Base-by-base conservation (phyloP, 495 filamentous ascomycete species). In the Xylaria longipes region DNA sequence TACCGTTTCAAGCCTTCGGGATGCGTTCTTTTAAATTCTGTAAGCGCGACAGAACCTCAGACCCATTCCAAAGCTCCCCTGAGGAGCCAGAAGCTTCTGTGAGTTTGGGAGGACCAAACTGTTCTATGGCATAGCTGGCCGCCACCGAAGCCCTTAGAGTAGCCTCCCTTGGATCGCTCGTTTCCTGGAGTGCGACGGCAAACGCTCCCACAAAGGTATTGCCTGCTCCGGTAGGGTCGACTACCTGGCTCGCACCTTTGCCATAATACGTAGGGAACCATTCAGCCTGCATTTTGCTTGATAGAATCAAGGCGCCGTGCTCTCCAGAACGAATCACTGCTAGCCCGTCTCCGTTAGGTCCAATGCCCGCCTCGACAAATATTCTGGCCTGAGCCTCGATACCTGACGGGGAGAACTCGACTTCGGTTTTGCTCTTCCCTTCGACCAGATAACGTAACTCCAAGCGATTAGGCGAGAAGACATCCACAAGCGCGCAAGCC, bases 391-490 rank as follows among this genome's bases (percentile, higher is more conserved):
- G 57, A 25, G 64, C 62, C 58, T 83, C 81, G 41, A 84, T 76
- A 17, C 33, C 65, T 17, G 54, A 60, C 12, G 17, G 66, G 15
- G 66, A 45, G 41, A 69, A 69, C 0, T 22, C 9, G 48, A 56
- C 73, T 27, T 76, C 68, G 6, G 75, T 31, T 5, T 27, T n/a
- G 43, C 50, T 29, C 52, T 66, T 68, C 1, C 69, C 70, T 1
- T 68, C 66, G 50, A 78, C 79, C 0, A 82, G 56, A 6, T 9
- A 56, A 11, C 68, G 72, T 22, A 84, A 64, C 54, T 84, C 82
- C 27, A 81, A 48, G 46, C 81, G 82, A 69, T 84, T 84, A 6
- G 82, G 82, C 29, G 78, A 81, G 45, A 84, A 76, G 8, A 84
- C 74, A 39, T 82, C 78, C 2, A 83, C 80, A 14, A 72, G 52